Base-by-base conservation (phyloP, 768 basidiomycete genomes). In the Boletus bicolor region DNA sequence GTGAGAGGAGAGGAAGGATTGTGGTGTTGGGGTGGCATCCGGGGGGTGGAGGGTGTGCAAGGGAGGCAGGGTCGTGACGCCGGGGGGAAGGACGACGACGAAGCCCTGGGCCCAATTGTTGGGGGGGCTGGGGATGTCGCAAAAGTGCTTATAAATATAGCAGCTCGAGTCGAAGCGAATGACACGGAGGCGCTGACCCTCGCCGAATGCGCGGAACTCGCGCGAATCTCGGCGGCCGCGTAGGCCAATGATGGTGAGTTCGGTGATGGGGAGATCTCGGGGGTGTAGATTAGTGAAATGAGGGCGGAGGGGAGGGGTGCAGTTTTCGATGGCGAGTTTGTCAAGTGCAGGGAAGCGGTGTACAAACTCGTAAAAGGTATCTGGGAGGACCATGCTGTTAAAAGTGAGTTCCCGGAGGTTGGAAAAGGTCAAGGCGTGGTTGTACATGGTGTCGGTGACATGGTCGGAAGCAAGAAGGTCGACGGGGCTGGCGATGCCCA, bases 141-240 rank as follows among this genome's bases (percentile, higher is more conserved):
- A 60, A 59, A 63, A 71, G 42, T 62, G 62, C 17, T 67, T 67
- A 61, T 77, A 72, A 17, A 77, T 71, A 43, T 74, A 72, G 19
- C 74, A 74, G 1, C 71, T 74, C 64, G 71, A 75, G 61, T 80
- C 79, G 46, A 80, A 69, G 45, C 72, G 73, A n/a, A 81, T 65
- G n/a, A 69, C 66, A 14, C 69, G 73, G 19, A 81, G 69, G 3
- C 69, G 67, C 11, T 65, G 61, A 0, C 71, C 77, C 35, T 71
- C 69, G 21, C 70, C 74, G 38, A 79, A 73, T 4, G 67, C 68
- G 11, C 68, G 68, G 2, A 70, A 53, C 28, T 65, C 67, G 5
- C 63, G 63, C 10, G 56, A 51, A 14, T 65, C 68, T 48, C 62
- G 53, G 36, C 61, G 59, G 37, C 71, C 71, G 49, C 72, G 73